Conservation (phyloP, 345 rosid genomes). For the Litchi chinensis region DNA sequence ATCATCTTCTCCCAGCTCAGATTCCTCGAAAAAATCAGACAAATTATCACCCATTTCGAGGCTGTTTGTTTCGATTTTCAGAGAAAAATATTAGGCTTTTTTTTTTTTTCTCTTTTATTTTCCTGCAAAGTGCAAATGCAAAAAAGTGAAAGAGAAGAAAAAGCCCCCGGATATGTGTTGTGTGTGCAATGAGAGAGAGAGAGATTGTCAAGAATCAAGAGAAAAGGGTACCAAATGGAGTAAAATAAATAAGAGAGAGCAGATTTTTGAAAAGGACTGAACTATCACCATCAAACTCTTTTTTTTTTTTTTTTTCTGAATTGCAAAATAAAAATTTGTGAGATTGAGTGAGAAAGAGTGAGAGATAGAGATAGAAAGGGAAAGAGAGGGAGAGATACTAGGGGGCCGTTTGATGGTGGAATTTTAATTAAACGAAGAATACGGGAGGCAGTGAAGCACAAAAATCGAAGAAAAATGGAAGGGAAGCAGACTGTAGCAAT, state of each 20-base stretch:
- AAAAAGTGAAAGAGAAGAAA: constrained; percentile 7
- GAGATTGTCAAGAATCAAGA: constrained; percentile 32
- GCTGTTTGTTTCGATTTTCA: constrained; percentile 14
- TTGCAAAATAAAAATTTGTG: background rate
- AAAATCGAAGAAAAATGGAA: constrained; percentile 12
- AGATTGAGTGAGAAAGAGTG: no score
- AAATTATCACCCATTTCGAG: constrained; percentile 46
- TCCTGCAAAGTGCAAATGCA: constrained; percentile 10
- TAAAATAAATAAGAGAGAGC: constrained; percentile 35
- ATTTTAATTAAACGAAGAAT: constrained; percentile 7
- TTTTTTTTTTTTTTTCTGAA: background rate
- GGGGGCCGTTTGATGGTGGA: constrained; percentile 12
- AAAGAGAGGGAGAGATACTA: no score
- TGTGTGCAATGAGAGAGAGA: background rate
- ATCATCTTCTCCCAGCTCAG: constrained; percentile 68
- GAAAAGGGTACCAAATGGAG: constrained; percentile 34
- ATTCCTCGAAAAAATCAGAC: constrained; percentile 52
- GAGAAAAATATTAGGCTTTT: background rate
- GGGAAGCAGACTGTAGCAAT: constrained; percentile 11
- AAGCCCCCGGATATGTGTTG: background rate
- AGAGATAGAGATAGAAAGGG: no score
- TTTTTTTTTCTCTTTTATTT: background rate
- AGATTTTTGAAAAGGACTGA: constrained; percentile 53
- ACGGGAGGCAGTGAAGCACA: constrained; percentile 19
- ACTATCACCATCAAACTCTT: constrained; percentile 62